Conservation (phyloP, 108 stramenopile species). For the Cyclotella baltica region DNA sequence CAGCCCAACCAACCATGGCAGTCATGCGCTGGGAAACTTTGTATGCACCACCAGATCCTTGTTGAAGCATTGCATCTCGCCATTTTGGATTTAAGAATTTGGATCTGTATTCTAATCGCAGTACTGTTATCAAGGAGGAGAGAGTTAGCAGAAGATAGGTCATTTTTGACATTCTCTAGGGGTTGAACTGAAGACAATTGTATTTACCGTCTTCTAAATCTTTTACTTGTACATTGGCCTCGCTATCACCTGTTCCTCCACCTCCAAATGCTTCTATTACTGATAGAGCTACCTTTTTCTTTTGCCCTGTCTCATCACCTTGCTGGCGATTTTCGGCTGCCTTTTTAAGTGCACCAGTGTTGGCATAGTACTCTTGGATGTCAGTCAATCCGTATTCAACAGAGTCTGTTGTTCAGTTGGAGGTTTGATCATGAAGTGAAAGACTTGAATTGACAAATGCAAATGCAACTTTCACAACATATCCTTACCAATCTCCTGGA, state of each 20-base stretch:
- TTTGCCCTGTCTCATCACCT: slow-evolving; percentile 48
- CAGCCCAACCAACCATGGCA: slow-evolving; percentile 87
- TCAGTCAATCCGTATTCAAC: slow-evolving; percentile 91
- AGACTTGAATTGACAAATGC: background rate
- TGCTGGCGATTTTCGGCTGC: slow-evolving; percentile 82
- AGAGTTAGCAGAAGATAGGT: background rate
- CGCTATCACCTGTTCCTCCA: slow-evolving; percentile 38
- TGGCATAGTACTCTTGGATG: slow-evolving; percentile 87
- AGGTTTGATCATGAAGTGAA: background rate
- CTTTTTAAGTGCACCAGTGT: slow-evolving; percentile 88
- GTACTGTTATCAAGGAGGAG: slow-evolving; percentile 25
- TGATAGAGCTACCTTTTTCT: slow-evolving; percentile 74
- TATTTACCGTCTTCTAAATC: slow-evolving; percentile 71
- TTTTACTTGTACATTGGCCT: slow-evolving; percentile 63
- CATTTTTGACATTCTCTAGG: background rate
- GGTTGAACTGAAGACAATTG: background rate
- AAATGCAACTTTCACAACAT: background rate
- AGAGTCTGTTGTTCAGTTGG: slow-evolving; percentile 44
- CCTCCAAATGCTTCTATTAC: slow-evolving; percentile 86
- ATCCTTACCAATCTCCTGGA: slow-evolving; percentile 72
- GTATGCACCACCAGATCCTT: slow-evolving; percentile 90
- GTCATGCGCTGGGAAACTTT: slow-evolving; percentile 89
- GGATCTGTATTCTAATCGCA: slow-evolving; percentile 84
- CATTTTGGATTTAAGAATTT: slow-evolving; percentile 93
- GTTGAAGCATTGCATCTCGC: slow-evolving; percentile 84